These are phyloP conservation scores for Fusarium circinatum DNA, from an alignment of 2,329 filamentous ascomycete genomes.

Conservation along the genomic window DNA sequence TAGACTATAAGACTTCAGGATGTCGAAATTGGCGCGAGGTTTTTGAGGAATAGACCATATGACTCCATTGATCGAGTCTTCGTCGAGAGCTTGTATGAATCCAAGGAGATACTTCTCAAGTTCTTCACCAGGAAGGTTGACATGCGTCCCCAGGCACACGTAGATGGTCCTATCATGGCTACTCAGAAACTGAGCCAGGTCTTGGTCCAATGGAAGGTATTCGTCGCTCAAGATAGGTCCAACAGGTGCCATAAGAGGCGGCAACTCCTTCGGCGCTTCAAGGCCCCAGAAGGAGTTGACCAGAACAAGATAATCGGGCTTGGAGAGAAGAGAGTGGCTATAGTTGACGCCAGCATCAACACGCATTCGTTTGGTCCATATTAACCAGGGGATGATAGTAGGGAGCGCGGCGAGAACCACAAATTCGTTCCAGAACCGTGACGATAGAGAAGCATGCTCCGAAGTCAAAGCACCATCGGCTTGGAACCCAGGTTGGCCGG, in stretches of 20 bases:
- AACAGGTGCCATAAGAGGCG: conserved; percentile 51
- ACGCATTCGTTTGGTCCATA: conserved; percentile 50
- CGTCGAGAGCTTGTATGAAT: conserved; percentile 40
- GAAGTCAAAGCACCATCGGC: conserved; percentile 50
- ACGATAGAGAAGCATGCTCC: conserved; percentile 52
- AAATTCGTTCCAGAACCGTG: conserved; percentile 51
- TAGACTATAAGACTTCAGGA: conserved; percentile 14
- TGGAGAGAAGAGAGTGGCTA: conserved; percentile 42
- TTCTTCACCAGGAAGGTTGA: conserved; percentile 47
- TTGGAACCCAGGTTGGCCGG: conserved; percentile 55
- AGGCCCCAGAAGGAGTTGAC: conserved; percentile 58
- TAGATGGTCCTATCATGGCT: conserved; percentile 50
- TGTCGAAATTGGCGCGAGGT: conserved; percentile 39
- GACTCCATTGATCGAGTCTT: conserved; percentile 50
- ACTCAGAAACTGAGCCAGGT: conserved; percentile 45
- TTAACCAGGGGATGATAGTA: conserved; percentile 43
- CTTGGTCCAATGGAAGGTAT: conserved; percentile 46
- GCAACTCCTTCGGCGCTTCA: conserved; percentile 55
- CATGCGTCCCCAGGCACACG: conserved; percentile 55
- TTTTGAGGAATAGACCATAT: conserved; percentile 51
- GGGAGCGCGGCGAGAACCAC: conserved; percentile 46
- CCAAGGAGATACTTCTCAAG: conserved; percentile 48
- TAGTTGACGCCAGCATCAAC: conserved; percentile 47
- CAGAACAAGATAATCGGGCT: conserved; percentile 55
- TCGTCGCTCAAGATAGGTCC: conserved; percentile 53